Evolutionary conservation across 345 rosid genomes (phyloP), one percentile per base, ranked within the genome.

Genomic region (Sonneratia caseolaris): DNA sequence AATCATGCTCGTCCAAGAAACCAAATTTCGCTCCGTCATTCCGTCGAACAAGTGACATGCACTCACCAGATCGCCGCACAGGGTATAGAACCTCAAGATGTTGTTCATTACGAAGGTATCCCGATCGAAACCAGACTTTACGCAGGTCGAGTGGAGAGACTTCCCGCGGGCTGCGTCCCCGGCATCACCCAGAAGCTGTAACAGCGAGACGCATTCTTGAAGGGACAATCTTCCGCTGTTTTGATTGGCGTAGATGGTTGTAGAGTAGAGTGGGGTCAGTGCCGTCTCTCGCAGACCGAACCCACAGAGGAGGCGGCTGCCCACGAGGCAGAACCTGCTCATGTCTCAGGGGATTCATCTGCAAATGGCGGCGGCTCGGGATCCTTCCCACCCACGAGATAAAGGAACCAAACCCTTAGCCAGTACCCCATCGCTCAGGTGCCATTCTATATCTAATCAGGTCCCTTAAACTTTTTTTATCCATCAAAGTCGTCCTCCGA

Each of bases 31-130:
- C 68, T 18, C 67, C 40, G 71, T 3, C 81, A 77, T 82, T 77
- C 78, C 72, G 66, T 77, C 81, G 68, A 80, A 71, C 85, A 77
- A 0, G 19, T 69, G 40, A 24, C 76, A 76, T n/a, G 78, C 81
- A 36, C 37, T 66, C 45, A 38, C 37, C 11, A 43, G 49, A 70
- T 45, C 66, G 21, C 72, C 55, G 4, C 61, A 68, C 6, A 55
- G 56, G 18, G 40, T 9, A 43, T 55, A 68, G 5, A 55, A 19
- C 70, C 68, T 62, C 57, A 64, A 14, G 27, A 36, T 19, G 24
- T 61, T 72, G 57, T 72, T 61, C 68, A 19, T 22, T 6, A 72
- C 65, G 49, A 55, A 70, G 15, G 55, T 43, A 14, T 70, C 66
- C 48, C 51, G 68, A 43, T 43, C 57, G 43, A 72, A 35, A 32